phyloP scores from a whole-genome alignment of 148 eudicot species.

The Polygonum maritimum region DNA sequence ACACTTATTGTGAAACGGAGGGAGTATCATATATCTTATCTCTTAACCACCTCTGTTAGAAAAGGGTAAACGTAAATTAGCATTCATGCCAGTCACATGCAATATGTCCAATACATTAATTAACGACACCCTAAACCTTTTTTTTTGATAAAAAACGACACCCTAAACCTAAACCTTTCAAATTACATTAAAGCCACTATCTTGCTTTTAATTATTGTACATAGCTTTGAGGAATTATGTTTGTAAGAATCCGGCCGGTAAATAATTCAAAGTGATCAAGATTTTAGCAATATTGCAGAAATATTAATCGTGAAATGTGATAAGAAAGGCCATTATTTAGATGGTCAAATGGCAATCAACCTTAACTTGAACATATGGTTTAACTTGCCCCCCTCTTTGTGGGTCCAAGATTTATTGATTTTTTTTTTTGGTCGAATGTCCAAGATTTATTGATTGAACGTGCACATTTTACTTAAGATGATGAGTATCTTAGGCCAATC shows the following conservation, averaged over 20 bases:
- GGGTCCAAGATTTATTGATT: conserved; percentile 7
- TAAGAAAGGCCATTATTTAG: not conserved
- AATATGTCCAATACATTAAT: not conserved
- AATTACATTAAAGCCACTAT: not conserved
- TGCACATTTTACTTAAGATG: not conserved
- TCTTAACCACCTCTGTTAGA: not conserved
- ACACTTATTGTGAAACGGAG: too few species aligned
- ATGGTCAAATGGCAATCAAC: conserved; percentile 4
- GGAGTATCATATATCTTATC: too few species aligned
- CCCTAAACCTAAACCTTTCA: too few species aligned
- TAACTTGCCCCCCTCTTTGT: conserved; percentile 1
- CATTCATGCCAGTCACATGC: not conserved
- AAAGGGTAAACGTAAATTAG: not conserved
- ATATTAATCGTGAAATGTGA: not conserved
- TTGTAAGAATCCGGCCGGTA: not conserved
- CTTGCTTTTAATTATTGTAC: not conserved
- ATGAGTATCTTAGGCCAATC: conserved; percentile 9
- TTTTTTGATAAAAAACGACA: too few species aligned
- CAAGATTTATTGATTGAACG: conserved; percentile 2
- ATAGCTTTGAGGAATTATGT: not conserved
- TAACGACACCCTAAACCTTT: too few species aligned
- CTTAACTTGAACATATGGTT: not conserved
- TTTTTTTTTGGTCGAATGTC: too few species aligned
- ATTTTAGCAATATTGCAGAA: not conserved
- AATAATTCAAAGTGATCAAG: not conserved